phyloP scores from a whole-genome alignment of 2,329 filamentous ascomycete species.

The Penicillium capsulatum region DNA sequence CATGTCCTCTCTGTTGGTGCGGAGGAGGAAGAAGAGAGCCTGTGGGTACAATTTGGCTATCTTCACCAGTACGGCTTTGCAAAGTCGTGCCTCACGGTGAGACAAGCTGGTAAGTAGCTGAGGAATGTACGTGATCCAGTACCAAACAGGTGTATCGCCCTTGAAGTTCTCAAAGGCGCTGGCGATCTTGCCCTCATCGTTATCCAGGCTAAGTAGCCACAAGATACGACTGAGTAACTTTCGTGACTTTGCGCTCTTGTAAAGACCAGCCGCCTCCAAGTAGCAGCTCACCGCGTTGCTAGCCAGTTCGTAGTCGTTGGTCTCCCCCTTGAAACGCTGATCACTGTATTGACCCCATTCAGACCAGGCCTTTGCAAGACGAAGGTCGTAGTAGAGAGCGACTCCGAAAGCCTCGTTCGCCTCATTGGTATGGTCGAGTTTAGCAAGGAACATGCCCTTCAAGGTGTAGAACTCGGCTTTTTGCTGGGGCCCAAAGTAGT shows the following conservation, averaged over 20 bases:
- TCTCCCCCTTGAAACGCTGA: conserved; percentile 88
- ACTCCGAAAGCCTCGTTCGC: conserved; percentile 93
- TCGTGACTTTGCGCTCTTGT: conserved; percentile 93
- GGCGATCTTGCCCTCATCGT: conserved; percentile 76
- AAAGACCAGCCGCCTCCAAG: conserved; percentile 88
- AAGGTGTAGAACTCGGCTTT: conserved; percentile 99
- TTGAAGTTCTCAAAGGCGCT: conserved; percentile 93
- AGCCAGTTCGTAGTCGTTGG: conserved; percentile 73
- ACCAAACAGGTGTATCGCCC: conserved; percentile 96
- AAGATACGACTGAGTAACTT: conserved; percentile 90
- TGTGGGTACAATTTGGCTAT: conserved; percentile 96
- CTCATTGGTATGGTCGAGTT: conserved; percentile 83
- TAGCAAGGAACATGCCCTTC: conserved; percentile 98
- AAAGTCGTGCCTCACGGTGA: conserved; percentile 83
- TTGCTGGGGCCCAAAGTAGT: conserved; percentile 92
- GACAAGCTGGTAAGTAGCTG: conserved; percentile 89
- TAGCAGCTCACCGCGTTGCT: conserved; percentile 94
- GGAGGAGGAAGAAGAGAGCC: conserved; percentile 88
- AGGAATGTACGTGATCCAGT: conserved; percentile 99
- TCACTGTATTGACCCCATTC: conserved; percentile 99
- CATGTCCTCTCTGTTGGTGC: conserved; percentile 93
- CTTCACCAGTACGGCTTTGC: conserved; percentile 80
- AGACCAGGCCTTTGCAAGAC: conserved; percentile 94
- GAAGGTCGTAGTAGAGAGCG: conserved; percentile 91
- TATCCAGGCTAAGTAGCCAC: conserved; percentile 92